phyloP scores from a whole-genome alignment of 2,329 filamentous ascomycete genomes.

The Colletotrichum spinosum region DNA sequence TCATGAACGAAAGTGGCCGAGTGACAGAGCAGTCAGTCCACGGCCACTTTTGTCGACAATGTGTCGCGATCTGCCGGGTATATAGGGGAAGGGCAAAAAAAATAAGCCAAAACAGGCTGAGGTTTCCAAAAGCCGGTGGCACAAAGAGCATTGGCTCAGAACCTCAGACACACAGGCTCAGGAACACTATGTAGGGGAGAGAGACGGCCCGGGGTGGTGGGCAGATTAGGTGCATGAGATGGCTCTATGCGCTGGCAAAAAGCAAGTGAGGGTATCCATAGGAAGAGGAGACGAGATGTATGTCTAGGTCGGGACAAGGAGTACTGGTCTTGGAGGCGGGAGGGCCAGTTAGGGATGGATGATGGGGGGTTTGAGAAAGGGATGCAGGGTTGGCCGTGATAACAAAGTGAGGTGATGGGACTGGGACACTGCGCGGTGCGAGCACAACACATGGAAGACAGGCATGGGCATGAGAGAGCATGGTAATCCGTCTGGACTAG shows the following conservation, averaged over 20 bases:
- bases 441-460: slow-evolving; percentile 36
- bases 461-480: slow-evolving; percentile 34
- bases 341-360: slow-evolving; percentile 29
- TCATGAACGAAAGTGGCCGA: slow-evolving; percentile 28
- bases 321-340: slow-evolving; percentile 30
- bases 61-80: slow-evolving; percentile 21
- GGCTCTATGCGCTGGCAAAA: slow-evolving; percentile 39
- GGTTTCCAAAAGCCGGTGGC: slow-evolving; percentile 5
- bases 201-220: slow-evolving; percentile 22
- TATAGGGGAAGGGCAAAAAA: slow-evolving; percentile 14
- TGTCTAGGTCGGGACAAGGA: slow-evolving; percentile 30
- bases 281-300: slow-evolving; percentile 27
- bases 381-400: slow-evolving; percentile 37
- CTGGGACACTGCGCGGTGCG: slow-evolving; percentile 34
- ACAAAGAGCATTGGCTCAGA: slow-evolving; percentile 19
- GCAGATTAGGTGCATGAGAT: slow-evolving; percentile 37
- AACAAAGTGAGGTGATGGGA: slow-evolving; percentile 32
- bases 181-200: slow-evolving; percentile 12
- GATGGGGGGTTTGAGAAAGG: slow-evolving; percentile 31
- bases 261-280: slow-evolving; percentile 40
- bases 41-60: slow-evolving; percentile 16
- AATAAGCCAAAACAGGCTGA: slow-evolving; percentile 1
- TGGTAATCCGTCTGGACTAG: slow-evolving; percentile 18
- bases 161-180: slow-evolving; percentile 2
- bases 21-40: slow-evolving; percentile 22